phyloP scores from a whole-genome alignment of 495 filamentous ascomycete genomes.

The Penicillium odoratum region DNA sequence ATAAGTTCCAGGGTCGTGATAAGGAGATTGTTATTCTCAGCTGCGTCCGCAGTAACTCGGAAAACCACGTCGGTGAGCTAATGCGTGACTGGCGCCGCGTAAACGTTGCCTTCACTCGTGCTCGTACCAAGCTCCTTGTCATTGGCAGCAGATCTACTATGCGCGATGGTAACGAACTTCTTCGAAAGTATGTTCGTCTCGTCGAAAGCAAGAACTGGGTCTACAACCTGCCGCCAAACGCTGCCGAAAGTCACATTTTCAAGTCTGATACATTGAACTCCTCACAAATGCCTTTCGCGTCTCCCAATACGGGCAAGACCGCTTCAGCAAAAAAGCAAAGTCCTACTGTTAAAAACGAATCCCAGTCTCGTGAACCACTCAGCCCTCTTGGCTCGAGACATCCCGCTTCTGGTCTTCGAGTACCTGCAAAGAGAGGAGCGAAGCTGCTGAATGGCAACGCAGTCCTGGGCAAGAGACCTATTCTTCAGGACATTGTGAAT shows the following conservation, averaged over 20 bases:
- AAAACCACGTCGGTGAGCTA: slow-evolving; percentile 78
- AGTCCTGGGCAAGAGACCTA: slow-evolving; percentile 44
- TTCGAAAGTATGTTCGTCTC: slow-evolving; percentile 70
- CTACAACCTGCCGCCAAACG: slow-evolving; percentile 63
- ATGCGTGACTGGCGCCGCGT: slow-evolving; percentile 89
- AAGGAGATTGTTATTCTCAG: slow-evolving; percentile 87
- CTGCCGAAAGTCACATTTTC: slow-evolving; percentile 68
- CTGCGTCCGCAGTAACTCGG: slow-evolving; percentile 83
- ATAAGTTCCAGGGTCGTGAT: slow-evolving; percentile 94
- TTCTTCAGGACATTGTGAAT: slow-evolving; percentile 57
- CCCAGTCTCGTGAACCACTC: slow-evolving; percentile 30
- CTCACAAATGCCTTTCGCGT: slow-evolving; percentile 23
- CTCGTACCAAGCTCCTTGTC: slow-evolving; percentile 85
- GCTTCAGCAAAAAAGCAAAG: slow-evolving; percentile 17
- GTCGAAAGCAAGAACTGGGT: slow-evolving; percentile 75
- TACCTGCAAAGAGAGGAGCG: slow-evolving; percentile 41
- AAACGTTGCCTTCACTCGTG: slow-evolving; percentile 93
- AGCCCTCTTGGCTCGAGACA: slow-evolving; percentile 36
- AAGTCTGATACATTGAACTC: slow-evolving; percentile 31
- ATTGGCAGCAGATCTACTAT: slow-evolving; percentile 79
- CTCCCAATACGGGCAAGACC: slow-evolving; percentile 9
- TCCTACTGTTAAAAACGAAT: slow-evolving; percentile 19
- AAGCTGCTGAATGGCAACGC: slow-evolving; percentile 37
- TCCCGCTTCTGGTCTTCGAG: slow-evolving; percentile 23
- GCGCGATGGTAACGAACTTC: slow-evolving; percentile 67